Conservation (phyloP, 106 monocot genomes). For the Alisma plantagoaquatica region DNA sequence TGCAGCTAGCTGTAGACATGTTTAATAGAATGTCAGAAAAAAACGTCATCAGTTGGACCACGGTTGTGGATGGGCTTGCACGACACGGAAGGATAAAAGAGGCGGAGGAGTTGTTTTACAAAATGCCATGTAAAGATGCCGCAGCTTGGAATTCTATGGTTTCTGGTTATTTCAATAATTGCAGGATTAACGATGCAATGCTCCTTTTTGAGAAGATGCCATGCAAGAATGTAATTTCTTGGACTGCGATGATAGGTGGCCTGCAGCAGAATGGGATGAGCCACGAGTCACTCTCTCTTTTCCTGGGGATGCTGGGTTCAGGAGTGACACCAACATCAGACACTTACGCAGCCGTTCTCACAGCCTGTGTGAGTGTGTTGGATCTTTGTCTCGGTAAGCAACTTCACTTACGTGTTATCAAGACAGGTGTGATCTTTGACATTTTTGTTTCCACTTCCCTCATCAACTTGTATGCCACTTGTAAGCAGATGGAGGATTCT, state of each 20-base stretch:
- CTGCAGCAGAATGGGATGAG: conserved; percentile 42
- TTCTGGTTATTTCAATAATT: conserved; percentile 44
- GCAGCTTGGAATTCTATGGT: conserved; percentile 91
- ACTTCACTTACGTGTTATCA: conserved; percentile 39
- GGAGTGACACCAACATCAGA: conserved; percentile 53
- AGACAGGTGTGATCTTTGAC: conserved; percentile 26
- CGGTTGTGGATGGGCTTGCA: conserved; percentile 46
- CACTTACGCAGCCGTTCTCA: conserved; percentile 59
- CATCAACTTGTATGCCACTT: conserved; percentile 59
- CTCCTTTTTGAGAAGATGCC: conserved; percentile 52
- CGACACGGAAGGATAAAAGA: conserved; percentile 26
- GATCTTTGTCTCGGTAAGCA: conserved; percentile 42
- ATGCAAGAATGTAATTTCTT: conserved; percentile 42
- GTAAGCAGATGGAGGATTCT: conserved; percentile 41
- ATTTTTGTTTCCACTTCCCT: conserved; percentile 58
- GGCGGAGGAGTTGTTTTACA: conserved; percentile 42
- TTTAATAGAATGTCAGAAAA: conserved; percentile 57
- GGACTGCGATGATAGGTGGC: conserved; percentile 79
- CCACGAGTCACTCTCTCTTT: conserved; percentile 23
- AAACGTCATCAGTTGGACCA: conserved; percentile 86
- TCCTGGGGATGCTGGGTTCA: conserved; percentile 33
- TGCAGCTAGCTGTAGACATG: conserved; percentile 27
- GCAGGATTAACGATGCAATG: conserved; percentile 29
- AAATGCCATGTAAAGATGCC: conserved; percentile 53
- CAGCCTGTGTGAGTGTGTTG: conserved; percentile 34